Percentiles rank a stretch among this genome's conserved stretches.
phyloP scores from a whole-genome alignment of 1,284 basidiomycete species.

The Microbotryum lychnidis-dioicae region DNA sequence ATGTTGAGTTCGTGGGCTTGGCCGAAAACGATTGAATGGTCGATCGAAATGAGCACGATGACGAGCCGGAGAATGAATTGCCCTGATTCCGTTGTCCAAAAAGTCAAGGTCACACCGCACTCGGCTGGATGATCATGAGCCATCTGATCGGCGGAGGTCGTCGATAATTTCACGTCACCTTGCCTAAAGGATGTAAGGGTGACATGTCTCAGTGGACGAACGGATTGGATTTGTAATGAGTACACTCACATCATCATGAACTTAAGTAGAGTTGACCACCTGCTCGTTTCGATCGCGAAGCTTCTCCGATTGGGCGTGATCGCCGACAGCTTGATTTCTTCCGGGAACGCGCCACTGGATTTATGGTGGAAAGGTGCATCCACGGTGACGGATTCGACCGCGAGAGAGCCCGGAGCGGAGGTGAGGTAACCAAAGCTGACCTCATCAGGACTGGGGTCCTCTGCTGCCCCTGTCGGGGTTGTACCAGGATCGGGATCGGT shows the following conservation, averaged over 20 bases:
- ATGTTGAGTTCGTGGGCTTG: too few relatives aligned
- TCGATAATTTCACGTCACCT: constrained; percentile 9
- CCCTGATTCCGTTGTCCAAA: constrained; percentile 19
- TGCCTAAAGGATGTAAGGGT: constrained; percentile 4
- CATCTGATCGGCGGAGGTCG: constrained; percentile 1
- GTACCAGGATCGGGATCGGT: neutral
- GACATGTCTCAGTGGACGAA: neutral
- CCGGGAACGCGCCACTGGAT: neutral
- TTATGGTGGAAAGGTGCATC: constrained; percentile 15
- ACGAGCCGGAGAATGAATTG: constrained; percentile 14
- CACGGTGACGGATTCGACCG: neutral
- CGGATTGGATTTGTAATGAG: too few relatives aligned
- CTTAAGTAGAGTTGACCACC: constrained; percentile 16
- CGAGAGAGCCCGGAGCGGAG: neutral
- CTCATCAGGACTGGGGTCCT: too few relatives aligned
- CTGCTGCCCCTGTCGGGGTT: neutral
- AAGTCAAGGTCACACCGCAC: constrained; percentile 19
- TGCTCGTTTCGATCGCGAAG: constrained; percentile 21
- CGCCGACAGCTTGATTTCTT: constrained; percentile 10
- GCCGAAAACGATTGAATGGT: neutral
- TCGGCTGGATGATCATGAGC: neutral
- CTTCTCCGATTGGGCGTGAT: neutral
- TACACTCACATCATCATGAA: constrained; percentile 24
- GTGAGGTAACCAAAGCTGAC: neutral
- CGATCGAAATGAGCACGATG: constrained; percentile 5